A percentile compares a stretch with the other conserved stretches of the same genome.
phyloP scores from a whole-genome alignment of 208 protist genomes.

The Jaenimonas drosophilae region DNA sequence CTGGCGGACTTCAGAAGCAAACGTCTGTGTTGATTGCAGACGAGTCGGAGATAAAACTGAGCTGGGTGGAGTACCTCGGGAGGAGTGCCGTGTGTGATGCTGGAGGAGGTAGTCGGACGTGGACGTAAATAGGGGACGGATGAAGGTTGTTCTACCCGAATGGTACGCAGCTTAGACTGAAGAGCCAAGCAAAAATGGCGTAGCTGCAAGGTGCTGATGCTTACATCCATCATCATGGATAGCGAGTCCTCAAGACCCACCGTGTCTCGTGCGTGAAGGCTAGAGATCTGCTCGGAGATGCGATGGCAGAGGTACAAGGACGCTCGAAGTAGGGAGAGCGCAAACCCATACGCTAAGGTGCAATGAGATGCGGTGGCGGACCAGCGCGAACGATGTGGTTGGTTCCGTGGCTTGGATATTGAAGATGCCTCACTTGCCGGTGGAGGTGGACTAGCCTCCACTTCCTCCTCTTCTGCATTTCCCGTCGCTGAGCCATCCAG shows the following conservation, averaged over 20 bases:
- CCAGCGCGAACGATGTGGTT: background rate
- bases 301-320: slow-evolving; percentile 58
- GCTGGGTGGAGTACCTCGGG: too few relatives aligned
- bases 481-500: slow-evolving; percentile 29
- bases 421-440: background rate
- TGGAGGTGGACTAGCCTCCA: background rate
- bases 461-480: background rate
- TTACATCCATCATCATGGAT: slow-evolving; percentile 82
- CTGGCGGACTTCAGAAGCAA: too few relatives aligned
- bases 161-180: slow-evolving; percentile 13
- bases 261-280: slow-evolving; percentile 57
- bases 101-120: too few relatives aligned
- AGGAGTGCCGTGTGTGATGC: too few relatives aligned
- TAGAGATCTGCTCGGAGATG: slow-evolving; percentile 43
- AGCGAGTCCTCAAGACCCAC: slow-evolving; percentile 81
- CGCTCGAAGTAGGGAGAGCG: slow-evolving; percentile 59
- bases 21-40: too few relatives aligned
- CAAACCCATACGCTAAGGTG: slow-evolving; percentile 43
- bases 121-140: too few relatives aligned
- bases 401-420: background rate
- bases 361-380: background rate
- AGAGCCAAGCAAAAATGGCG: slow-evolving; percentile 58
- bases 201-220: slow-evolving; percentile 70
- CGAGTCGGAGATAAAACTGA: too few relatives aligned
- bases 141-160: too few relatives aligned